These are phyloP conservation scores for Elsinoe necatrix DNA, from an alignment of 2,329 filamentous ascomycete genomes.

Conservation along the genomic window DNA sequence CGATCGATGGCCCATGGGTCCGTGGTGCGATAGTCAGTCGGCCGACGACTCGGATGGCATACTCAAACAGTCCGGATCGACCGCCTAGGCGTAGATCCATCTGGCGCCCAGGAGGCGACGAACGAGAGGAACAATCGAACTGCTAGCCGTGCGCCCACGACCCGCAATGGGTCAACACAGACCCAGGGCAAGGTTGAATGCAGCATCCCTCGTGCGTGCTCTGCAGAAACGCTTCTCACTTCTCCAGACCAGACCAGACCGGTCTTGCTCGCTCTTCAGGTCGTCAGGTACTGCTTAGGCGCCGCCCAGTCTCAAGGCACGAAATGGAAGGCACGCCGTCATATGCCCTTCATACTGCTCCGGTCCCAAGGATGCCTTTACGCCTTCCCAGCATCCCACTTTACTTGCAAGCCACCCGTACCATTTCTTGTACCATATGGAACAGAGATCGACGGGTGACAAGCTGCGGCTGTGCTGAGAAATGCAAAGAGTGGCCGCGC, in stretches of 20 bases:
- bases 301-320: slow-evolving; percentile 12
- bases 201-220: slow-evolving; percentile 7
- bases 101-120: slow-evolving; percentile 2
- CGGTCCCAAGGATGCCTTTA: neutral
- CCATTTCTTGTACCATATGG: neutral
- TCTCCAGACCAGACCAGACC: neutral
- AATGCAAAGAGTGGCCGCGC: slow-evolving; percentile 7
- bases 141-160: slow-evolving; percentile 9
- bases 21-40: neutral
- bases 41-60: neutral
- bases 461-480: slow-evolving; percentile 15
- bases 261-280: neutral
- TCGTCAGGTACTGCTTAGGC: slow-evolving; percentile 3
- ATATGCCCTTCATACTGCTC: neutral
- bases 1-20: slow-evolving; percentile 1
- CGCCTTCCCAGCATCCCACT: slow-evolving; percentile 12
- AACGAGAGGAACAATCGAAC: slow-evolving; percentile 11
- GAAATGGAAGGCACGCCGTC: slow-evolving; percentile 5
- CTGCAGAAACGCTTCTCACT: slow-evolving; percentile 1
- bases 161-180: slow-evolving; percentile 5
- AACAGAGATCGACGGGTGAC: slow-evolving; percentile 14
- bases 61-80: slow-evolving; percentile 10
- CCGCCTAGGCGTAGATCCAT: slow-evolving; percentile 12
- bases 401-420: slow-evolving; percentile 5
- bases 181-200: slow-evolving; percentile 3